These are phyloP conservation scores for Acanthamoeba rhysodes DNA, from an alignment of 208 protist genomes.

Conservation along the genomic window DNA sequence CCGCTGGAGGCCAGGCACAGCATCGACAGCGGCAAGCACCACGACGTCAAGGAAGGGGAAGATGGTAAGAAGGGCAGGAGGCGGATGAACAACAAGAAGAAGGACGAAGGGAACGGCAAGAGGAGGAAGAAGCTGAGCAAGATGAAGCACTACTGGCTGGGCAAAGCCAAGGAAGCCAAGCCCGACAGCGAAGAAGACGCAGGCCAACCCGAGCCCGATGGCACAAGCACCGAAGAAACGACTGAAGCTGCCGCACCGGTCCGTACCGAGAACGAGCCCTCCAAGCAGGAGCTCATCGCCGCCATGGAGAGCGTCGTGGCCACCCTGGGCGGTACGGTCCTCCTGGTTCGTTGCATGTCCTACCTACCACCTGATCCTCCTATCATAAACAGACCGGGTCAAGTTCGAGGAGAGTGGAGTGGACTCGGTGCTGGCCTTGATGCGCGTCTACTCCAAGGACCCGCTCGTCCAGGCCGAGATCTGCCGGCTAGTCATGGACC, in stretches of 20 bases:
- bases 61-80: background rate
- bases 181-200: background rate
- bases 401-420: slow-evolving; percentile 46
- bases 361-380: background rate
- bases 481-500: slow-evolving; percentile 16
- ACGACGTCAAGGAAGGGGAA: background rate
- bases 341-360: background rate
- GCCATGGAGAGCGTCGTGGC: slow-evolving; percentile 40
- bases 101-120: background rate
- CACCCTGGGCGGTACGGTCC: background rate
- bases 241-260: background rate
- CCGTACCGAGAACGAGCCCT: background rate
- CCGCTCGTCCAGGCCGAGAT: background rate
- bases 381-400: background rate
- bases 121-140: background rate
- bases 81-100: background rate
- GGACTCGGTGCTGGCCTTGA: background rate
- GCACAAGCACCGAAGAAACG: background rate
- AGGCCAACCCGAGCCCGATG: background rate
- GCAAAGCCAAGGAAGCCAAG: background rate
- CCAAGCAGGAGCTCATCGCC: background rate
- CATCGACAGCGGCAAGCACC: background rate
- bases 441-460: slow-evolving; percentile 31
- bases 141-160: slow-evolving; percentile 13
- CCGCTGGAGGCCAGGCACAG: background rate